phyloP scores from a whole-genome alignment of 1,139 yeast species.

The Candida sp. region DNA sequence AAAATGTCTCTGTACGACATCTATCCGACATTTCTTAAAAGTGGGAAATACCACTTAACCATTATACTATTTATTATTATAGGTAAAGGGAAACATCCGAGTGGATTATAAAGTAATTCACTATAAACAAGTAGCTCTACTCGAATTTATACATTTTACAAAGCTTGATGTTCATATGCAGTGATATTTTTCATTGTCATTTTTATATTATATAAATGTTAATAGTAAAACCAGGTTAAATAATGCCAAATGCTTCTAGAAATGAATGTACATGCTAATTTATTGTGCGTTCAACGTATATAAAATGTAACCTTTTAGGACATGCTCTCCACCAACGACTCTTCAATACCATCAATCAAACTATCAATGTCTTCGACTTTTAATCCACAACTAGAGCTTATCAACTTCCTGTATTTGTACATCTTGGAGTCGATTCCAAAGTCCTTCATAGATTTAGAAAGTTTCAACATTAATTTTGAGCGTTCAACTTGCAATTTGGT shows the following conservation, averaged over 20 bases:
- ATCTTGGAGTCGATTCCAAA: constrained; percentile 53
- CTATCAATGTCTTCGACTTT: constrained; percentile 79
- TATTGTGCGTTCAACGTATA: not conserved
- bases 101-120: too few species aligned
- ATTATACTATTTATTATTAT: too few species aligned
- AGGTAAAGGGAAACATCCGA: too few species aligned
- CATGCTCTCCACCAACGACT: constrained; percentile 32
- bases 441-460: constrained; percentile 32
- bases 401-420: constrained; percentile 76
- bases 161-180: not conserved
- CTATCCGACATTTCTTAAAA: too few species aligned
- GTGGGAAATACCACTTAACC: too few species aligned
- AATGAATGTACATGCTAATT: not conserved
- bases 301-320: constrained; percentile 2
- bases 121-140: not conserved
- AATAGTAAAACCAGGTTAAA: not conserved
- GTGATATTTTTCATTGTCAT: not conserved
- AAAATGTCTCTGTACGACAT: too few species aligned
- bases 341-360: constrained; percentile 44
- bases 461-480: constrained; percentile 35
- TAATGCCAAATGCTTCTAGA: not conserved
- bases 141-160: not conserved
- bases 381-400: constrained; percentile 81
- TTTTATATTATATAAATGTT: too few species aligned
- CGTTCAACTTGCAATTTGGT: constrained; percentile 54